phyloP scores from a whole-genome alignment of 2,329 filamentous ascomycete species.

The Karstenula rhodostoma region DNA sequence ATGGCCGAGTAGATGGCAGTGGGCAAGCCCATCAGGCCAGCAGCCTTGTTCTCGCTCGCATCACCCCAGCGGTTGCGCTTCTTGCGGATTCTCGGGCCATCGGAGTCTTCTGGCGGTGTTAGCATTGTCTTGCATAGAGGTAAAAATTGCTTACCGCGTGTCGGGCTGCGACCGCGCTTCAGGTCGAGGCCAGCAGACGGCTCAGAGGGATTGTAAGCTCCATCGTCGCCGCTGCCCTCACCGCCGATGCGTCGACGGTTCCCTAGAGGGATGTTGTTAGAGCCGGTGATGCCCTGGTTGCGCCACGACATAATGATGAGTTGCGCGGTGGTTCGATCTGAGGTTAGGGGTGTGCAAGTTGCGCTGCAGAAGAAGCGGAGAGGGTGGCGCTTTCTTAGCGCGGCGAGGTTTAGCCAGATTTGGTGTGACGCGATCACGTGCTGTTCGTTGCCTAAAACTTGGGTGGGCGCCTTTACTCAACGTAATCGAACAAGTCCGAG shows the following conservation, averaged over 20 bases:
- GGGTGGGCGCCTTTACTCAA: neutral
- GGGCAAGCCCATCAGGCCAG: slow-evolving; percentile 94
- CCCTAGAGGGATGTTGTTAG: slow-evolving; percentile 96
- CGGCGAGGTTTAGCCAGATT: neutral
- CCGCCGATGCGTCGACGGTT: slow-evolving; percentile 81
- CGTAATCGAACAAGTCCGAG: too few relatives aligned
- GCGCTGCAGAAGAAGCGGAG: slow-evolving; percentile 13
- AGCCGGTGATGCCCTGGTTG: slow-evolving; percentile 87
- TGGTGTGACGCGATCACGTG: slow-evolving; percentile 1
- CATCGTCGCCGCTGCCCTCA: slow-evolving; percentile 58
- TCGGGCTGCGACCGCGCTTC: slow-evolving; percentile 94
- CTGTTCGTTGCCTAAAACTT: neutral
- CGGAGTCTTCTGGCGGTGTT: slow-evolving; percentile 51
- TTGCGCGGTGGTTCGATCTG: slow-evolving; percentile 19
- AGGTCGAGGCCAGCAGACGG: slow-evolving; percentile 58
- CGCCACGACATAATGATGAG: slow-evolving; percentile 67
- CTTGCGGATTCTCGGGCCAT: slow-evolving; percentile 89
- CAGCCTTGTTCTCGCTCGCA: slow-evolving; percentile 96
- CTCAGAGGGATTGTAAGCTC: slow-evolving; percentile 56
- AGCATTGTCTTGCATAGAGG: slow-evolving; percentile 14
- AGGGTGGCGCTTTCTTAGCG: slow-evolving; percentile 13
- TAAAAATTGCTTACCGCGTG: slow-evolving; percentile 68
- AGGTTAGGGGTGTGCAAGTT: neutral
- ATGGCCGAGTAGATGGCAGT: slow-evolving; percentile 97
- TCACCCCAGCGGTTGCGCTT: slow-evolving; percentile 99